A percentile compares a stretch with the other conserved stretches of the same genome.
Evolutionary conservation across 306 rosid species (phyloP).

Genomic region (Hylodesmum podocarpum): DNA sequence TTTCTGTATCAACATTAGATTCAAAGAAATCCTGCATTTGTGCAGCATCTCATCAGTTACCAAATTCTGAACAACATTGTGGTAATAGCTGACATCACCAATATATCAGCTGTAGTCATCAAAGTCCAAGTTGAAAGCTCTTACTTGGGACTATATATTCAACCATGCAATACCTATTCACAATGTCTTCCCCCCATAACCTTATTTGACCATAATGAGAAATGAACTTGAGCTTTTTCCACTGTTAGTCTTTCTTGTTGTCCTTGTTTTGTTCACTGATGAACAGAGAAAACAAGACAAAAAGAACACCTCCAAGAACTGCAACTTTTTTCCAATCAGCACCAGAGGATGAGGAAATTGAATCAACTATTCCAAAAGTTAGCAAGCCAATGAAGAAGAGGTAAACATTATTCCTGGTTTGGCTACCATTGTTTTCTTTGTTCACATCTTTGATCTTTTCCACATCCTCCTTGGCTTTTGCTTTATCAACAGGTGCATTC

Average conservation of each 20-base stretch:
- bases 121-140: conserved; percentile 52
- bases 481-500: conserved; percentile 41
- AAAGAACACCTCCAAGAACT: conserved; percentile 61
- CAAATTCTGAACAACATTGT: conserved; percentile 47
- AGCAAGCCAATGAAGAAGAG: conserved; percentile 64
- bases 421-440: conserved; percentile 46
- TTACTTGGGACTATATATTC: conserved; percentile 51
- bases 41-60: conserved; percentile 43
- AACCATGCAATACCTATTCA: conserved; percentile 43
- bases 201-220: neutral
- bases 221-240: conserved; percentile 33
- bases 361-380: conserved; percentile 51
- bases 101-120: conserved; percentile 36
- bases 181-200: conserved; percentile 1
- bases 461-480: conserved; percentile 46
- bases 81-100: conserved; percentile 54
- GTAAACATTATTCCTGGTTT: conserved; percentile 61
- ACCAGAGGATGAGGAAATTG: conserved; percentile 48
- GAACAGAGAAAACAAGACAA: conserved; percentile 53
- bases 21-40: conserved; percentile 18
- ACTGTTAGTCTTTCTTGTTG: conserved; percentile 39
- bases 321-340: conserved; percentile 69
- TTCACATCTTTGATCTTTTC: conserved; percentile 49
- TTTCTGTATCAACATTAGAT: neutral
- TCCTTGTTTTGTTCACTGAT: conserved; percentile 60